These are phyloP conservation scores for Lactarius sanguifluus DNA, from an alignment of 768 basidiomycete genomes.

Conservation along the genomic window DNA sequence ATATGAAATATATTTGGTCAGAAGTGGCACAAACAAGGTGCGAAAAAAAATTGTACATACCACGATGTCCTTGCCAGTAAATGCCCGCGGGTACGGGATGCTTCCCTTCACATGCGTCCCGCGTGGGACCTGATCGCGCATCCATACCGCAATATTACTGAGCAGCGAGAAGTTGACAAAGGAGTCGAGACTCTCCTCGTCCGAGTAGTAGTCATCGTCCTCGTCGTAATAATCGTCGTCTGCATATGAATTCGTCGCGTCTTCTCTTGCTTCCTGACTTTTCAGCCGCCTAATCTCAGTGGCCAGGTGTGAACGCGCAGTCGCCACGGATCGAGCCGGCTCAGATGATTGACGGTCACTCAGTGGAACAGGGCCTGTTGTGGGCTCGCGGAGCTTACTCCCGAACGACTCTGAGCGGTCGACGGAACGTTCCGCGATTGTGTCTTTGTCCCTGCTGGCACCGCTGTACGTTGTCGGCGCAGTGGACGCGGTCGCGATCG, in stretches of 20 bases:
- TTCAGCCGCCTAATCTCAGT: conserved; percentile 34
- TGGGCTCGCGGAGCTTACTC: conserved; percentile 4
- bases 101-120: conserved; percentile 89
- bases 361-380: not conserved
- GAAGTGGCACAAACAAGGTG: not conserved
- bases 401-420: conserved; percentile 18
- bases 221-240: conserved; percentile 44
- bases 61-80: conserved; percentile 94
- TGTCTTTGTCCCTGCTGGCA: conserved; percentile 10
- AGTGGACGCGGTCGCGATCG: conserved; percentile 23
- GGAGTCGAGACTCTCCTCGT: conserved; percentile 58
- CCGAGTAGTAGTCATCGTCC: conserved; percentile 53
- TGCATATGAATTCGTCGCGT: conserved; percentile 41
- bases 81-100: conserved; percentile 85
- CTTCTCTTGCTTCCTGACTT: conserved; percentile 36
- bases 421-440: conserved; percentile 9
- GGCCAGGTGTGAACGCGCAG: conserved; percentile 28
- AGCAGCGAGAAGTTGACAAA: conserved; percentile 90
- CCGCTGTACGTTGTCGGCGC: conserved; percentile 16
- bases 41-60: conserved; percentile 46
- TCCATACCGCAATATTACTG: conserved; percentile 83
- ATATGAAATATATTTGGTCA: conserved; percentile 10
- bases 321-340: conserved; percentile 19
- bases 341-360: conserved; percentile 19
- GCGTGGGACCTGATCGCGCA: conserved; percentile 87